Evolutionary conservation across 2,329 filamentous ascomycete genomes (phyloP).

Genomic region (Ascochyta clinopodiicola): DNA sequence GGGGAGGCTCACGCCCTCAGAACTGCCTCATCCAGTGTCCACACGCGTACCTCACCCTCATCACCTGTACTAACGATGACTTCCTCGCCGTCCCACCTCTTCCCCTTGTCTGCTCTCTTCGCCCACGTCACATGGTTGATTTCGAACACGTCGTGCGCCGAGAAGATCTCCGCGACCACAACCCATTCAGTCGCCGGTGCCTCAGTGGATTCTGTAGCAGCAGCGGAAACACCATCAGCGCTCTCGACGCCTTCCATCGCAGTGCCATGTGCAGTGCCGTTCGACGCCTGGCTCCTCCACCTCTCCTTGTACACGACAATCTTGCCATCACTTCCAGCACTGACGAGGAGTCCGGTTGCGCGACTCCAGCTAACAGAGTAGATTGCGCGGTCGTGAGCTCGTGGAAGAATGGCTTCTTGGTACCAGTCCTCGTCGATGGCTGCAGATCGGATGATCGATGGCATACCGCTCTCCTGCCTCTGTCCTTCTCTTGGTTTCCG

Average conservation of each 20-base stretch:
- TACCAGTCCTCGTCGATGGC: constrained; percentile 82
- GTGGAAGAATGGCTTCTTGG: constrained; percentile 77
- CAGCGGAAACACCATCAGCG: constrained; percentile 24
- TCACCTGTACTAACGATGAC: constrained; percentile 91
- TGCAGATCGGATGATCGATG: constrained; percentile 83
- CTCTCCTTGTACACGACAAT: constrained; percentile 33
- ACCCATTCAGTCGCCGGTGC: constrained; percentile 67
- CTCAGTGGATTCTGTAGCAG: constrained; percentile 23
- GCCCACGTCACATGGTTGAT: constrained; percentile 94
- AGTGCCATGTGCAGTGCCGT: constrained; percentile 26
- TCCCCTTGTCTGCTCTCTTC: constrained; percentile 72
- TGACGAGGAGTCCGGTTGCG: constrained; percentile 78
- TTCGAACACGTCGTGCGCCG: constrained; percentile 90
- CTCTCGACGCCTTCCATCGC: constrained; percentile 25
- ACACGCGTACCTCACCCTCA: constrained; percentile 85
- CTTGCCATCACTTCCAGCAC: constrained; percentile 76
- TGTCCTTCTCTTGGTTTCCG: constrained; percentile 61
- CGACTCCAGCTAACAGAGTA: constrained; percentile 88
- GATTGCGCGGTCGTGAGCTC: constrained; percentile 77
- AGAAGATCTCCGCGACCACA: constrained; percentile 70
- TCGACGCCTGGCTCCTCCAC: constrained; percentile 27
- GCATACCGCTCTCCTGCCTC: constrained; percentile 66
- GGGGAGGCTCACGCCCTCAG: constrained; percentile 3
- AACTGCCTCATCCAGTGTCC: constrained; percentile 59
- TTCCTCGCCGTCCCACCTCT: constrained; percentile 71